Evolutionary conservation across 208 protist species (phyloP).

Genomic region (Strigomonas galati): DNA sequence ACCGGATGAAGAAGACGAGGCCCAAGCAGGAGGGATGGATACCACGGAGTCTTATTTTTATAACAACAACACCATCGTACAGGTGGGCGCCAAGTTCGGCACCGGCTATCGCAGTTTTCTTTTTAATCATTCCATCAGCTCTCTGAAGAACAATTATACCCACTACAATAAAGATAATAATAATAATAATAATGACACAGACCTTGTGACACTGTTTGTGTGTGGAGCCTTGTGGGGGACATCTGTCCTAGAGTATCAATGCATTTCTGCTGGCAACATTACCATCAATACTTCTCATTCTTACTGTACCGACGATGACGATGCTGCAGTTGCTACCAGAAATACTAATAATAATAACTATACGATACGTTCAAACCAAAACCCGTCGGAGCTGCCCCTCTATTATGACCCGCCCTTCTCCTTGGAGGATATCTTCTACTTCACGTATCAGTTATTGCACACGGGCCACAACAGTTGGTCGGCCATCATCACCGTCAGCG

Average conservation of each 20-base stretch:
- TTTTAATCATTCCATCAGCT: not conserved
- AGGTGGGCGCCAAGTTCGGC: not conserved
- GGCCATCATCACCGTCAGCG: not conserved
- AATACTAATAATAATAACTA: no score
- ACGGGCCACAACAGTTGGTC: not conserved
- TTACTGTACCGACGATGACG: not conserved
- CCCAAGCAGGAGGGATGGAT: not conserved
- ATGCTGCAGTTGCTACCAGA: no score
- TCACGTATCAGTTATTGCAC: not conserved
- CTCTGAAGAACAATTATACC: not conserved
- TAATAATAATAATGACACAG: no score
- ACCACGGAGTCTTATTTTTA: not conserved
- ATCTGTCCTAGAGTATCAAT: not conserved
- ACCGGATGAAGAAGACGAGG: not conserved
- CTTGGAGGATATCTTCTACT: not conserved
- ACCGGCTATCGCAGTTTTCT: not conserved
- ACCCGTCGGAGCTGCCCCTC: not conserved
- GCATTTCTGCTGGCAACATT: not conserved
- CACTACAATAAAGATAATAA: no score
- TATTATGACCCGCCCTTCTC: not conserved
- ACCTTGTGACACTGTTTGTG: not conserved
- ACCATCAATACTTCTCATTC: not conserved
- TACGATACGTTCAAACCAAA: not conserved
- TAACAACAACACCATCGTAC: not conserved
- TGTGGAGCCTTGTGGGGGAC: not conserved